These are phyloP conservation scores for Xylaria venustula DNA, from an alignment of 495 filamentous ascomycete genomes.

Conservation along the genomic window DNA sequence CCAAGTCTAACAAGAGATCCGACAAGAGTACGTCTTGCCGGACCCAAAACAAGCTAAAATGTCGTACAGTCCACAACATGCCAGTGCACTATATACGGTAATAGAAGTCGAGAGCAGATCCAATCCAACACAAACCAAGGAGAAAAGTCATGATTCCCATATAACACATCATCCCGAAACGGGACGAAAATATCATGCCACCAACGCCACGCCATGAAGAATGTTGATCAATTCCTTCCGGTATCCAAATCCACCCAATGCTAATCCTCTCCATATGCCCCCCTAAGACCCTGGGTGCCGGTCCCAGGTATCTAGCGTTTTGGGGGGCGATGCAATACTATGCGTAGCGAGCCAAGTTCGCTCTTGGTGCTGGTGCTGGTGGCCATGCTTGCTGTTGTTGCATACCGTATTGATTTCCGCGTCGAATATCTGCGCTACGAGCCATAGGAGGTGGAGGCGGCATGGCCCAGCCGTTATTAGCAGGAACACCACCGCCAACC, in stretches of 20 bases:
- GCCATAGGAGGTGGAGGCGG: conserved; percentile 15
- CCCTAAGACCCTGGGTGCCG: conserved; percentile 23
- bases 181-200: not conserved
- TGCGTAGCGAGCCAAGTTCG: conserved; percentile 24
- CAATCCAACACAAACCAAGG: conserved; percentile 1
- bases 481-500: conserved; percentile 17
- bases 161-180: not conserved
- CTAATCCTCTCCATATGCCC: not conserved
- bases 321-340: conserved; percentile 7
- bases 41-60: not conserved
- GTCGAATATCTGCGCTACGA: not conserved
- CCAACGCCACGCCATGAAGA: conserved; percentile 15
- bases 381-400: conserved; percentile 24
- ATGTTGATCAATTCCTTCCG: not conserved
- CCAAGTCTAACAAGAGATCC: not conserved
- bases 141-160: not conserved
- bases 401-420: not conserved
- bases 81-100: not conserved
- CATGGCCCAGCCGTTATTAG: conserved; percentile 13
- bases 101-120: conserved; percentile 3
- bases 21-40: not conserved
- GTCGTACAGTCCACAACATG: not conserved
- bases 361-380: conserved; percentile 19
- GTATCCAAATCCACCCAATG: conserved; percentile 3
- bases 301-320: conserved; percentile 8